phyloP scores from a whole-genome alignment of 2,329 filamentous ascomycete genomes.

The Aspergillus felis region DNA sequence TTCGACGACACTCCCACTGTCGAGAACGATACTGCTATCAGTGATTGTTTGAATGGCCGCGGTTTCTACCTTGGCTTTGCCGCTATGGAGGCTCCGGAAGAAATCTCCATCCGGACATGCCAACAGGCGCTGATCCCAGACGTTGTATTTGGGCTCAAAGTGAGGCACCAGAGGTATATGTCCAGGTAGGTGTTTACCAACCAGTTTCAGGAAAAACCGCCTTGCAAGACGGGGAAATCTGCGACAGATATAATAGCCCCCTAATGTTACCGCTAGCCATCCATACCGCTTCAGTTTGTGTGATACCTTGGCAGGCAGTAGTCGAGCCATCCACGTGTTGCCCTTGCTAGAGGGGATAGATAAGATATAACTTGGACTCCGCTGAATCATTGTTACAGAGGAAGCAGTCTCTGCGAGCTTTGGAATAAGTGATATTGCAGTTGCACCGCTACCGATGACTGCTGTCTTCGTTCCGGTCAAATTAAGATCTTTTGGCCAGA shows the following conservation, averaged over 20 bases:
- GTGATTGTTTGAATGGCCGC: conserved; percentile 48
- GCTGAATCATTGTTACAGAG: conserved; percentile 71
- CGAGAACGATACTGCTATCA: conserved; percentile 43
- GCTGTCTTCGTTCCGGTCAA: conserved; percentile 63
- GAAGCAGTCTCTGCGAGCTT: conserved; percentile 59
- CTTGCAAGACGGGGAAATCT: conserved; percentile 48
- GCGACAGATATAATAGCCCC: conserved; percentile 46
- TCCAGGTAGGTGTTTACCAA: conserved; percentile 49
- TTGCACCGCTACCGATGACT: conserved; percentile 72
- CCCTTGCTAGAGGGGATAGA: conserved; percentile 41
- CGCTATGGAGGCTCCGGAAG: conserved; percentile 46
- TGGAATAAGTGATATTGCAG: conserved; percentile 70
- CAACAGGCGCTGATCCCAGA: conserved; percentile 70
- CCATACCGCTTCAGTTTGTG: conserved; percentile 50
- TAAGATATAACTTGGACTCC: conserved; percentile 66
- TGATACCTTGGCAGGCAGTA: conserved; percentile 51
- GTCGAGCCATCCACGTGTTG: conserved; percentile 38
- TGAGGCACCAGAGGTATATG: conserved; percentile 53
- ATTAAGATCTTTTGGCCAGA: conserved; percentile 66
- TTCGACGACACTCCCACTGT: conserved; percentile 30
- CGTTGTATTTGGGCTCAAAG: conserved; percentile 60
- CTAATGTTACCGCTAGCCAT: conserved; percentile 49
- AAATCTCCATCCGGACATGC: conserved; percentile 57
- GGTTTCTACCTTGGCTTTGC: conserved; percentile 48
- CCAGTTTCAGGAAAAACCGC: conserved; percentile 40